Evolutionary conservation across 176 grass and related monocot species (phyloP).

Genomic region (Phoenix roebelenii): DNA sequence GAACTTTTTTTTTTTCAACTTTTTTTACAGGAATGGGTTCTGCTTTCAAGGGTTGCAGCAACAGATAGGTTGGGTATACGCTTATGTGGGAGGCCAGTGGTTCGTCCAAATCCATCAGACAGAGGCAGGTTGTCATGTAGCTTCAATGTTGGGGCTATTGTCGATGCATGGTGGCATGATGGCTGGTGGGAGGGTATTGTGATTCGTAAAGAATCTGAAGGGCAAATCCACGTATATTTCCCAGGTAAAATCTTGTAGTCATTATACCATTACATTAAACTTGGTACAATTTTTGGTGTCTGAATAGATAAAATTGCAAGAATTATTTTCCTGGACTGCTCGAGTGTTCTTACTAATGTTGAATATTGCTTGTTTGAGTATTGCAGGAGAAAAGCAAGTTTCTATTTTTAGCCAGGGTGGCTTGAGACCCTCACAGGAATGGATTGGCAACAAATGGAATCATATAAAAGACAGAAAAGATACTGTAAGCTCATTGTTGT

Average conservation of each 20-base stretch:
- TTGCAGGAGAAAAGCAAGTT: constrained; percentile 53
- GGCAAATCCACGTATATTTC: constrained; percentile 56
- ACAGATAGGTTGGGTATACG: constrained; percentile 51
- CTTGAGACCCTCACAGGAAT: constrained; percentile 66
- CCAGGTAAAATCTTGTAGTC: constrained; percentile 42
- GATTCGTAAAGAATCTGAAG: constrained; percentile 24
- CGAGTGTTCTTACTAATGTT: too few relatives aligned
- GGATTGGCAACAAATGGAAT: constrained; percentile 61
- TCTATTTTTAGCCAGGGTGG: constrained; percentile 39
- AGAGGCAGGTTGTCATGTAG: constrained; percentile 4
- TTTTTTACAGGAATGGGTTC: constrained; percentile 67
- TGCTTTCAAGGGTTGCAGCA: constrained; percentile 39
- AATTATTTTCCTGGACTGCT: too few relatives aligned
- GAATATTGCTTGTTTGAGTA: background rate
- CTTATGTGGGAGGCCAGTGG: constrained; percentile 40
- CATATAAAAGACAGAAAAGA: constrained; percentile 46
- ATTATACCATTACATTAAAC: too few relatives aligned
- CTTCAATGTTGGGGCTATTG: constrained; percentile 47
- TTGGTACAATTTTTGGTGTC: too few relatives aligned
- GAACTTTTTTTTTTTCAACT: background rate
- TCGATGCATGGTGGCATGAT: constrained; percentile 80
- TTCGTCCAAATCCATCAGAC: constrained; percentile 39
- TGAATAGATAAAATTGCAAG: too few relatives aligned
- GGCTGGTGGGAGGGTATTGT: constrained; percentile 98
- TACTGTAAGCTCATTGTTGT: constrained; percentile 21